Base-by-base conservation (phyloP, 441 rosid species). In the Lepidium campestre region DNA sequence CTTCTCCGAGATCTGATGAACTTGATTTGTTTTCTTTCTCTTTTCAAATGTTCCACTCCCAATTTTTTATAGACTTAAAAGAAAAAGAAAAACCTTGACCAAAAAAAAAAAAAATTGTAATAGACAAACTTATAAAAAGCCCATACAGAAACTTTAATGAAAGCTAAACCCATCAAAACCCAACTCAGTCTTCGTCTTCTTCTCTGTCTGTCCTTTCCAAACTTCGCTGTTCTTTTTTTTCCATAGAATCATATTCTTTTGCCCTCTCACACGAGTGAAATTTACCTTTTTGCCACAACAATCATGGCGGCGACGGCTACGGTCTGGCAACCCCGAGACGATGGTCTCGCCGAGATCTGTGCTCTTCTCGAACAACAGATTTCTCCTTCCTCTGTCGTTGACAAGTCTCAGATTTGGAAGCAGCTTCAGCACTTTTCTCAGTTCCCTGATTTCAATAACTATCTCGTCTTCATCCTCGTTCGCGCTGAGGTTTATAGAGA, bases 381-480 rank as follows among this genome's bases (percentile, higher is more conserved):
- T 67, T 94, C 97, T 15, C 94, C 94, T 46, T 69, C 96, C 75
- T 87, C 95, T 61, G 75, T 83, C 39, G 85, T 84, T 44, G 98
- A 89, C 71, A 91, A 94, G 87, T 90, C 97, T 65, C 98, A 85
- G 93, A 84, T 92, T 82, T 85, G 90, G 98, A 86, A 86, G 76
- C 94, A 95, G 59, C 97, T 95, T 42, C 90, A 95, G 9, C 93
- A 83, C 80, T 87, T 82, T 79, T 91, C 98, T 57, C 93, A 90
- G 78, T 73, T 86, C 79, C 96, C 98, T 39, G 99, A 92, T 87
- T 92, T 95, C 83, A 95, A 88, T 75, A 92, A 90, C 78, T 95
- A 95, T 68, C 97, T 95, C 55, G 90, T 81, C 67, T 95, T 91
- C 77, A 92, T 87, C 72, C 89, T 95, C 58, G 85, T 90, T 15